Evolutionary conservation across 106 monocot species (phyloP), one percentile per base, ranked within the genome.

Genomic region (Acorus gramineus): DNA sequence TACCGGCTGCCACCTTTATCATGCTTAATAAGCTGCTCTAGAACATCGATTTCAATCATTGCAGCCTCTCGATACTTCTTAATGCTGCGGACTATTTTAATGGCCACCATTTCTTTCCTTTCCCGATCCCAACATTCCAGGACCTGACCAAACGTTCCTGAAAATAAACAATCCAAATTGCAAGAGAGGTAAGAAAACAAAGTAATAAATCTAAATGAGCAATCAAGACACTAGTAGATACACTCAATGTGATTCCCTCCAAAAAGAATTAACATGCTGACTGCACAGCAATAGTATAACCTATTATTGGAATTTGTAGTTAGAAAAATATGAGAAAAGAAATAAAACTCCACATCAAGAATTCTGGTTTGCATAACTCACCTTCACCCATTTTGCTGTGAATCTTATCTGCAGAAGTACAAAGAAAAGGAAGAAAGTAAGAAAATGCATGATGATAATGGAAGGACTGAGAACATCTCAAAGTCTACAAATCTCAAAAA

Each of bases 41-140:
- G 94, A 59, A 95, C 76, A 63, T 87, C 86, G 63, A 95, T 80
- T 63, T 94, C 93, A 53, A 94, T 94, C 86, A 85, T 87, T 28
- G 96, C 96, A 69, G 90, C 90, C 11, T 96, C 90, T 47, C 91
- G 70, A 67, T 96, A 91, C 53, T 96, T 96, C 61, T 85, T 82
- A 7, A 90, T 74, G 47, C 82, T 77, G 6, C 96, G 78, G 12
- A 96, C 73, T 65, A 96, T 77, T 72, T 96, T 96, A 50, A 96
- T 85, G 43, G 96, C 96, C 8, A 96, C 96, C 96, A 96, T 96
- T 77, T 96, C 96, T 53, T 83, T 87, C 53, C 73, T 78, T 66
- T 96, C 91, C 49, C 77, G 78, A 48, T 96, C 96, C 96, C 90
- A 96, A 54, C 96, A 96, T 76, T 96, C 96, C 64, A 96, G 66